Evolutionary conservation across 75 land plant genomes (phyloP), one percentile per base, ranked within the genome.

Genomic region (Pinus tabuliformis): DNA sequence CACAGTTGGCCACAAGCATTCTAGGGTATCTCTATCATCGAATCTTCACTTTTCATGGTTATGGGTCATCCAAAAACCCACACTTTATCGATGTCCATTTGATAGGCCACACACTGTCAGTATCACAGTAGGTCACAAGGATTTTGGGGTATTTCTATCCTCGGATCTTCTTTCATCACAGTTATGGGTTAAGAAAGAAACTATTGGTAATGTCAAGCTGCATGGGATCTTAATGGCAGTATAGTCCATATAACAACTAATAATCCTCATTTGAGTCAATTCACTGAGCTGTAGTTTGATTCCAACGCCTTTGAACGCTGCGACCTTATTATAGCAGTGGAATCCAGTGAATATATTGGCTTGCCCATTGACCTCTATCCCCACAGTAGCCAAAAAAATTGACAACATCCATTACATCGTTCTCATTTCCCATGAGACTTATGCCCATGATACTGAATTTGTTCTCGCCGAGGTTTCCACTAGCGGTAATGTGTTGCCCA

Each of bases 271-370:
- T 76, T 93, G 96, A 5, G 86, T 79, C 28, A 80, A 33, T 0
- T 91, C 94, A 26, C 95, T 89, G 9, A 84, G 57, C 65, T 75
- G 78, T 36, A 93, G 59, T 14, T 81, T 73, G 42, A 95, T 89
- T 5, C 97, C 98, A 49, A 87, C 80, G 6, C 98, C 98, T 5
- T 96, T 96, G 45, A 81, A 85, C 1, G 72, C 85, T 6, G 97
- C 85, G 14, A 94, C 98, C 77, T 95, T 93, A 81, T 95, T 95
- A 70, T 95, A 95, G 65, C 92, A 88, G 71, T 91, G 98, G 1
- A 88, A 89, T 3, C 91, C 92, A 2, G 87, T 81, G 36, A 95
- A 26, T 3, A 74, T 70, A 73, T 95, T 95, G 63, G 92, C 97
- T 65, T 88, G 94, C 4, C 98, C 97, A 20, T 76, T 73, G 2